These are phyloP conservation scores for Aphanocladium album DNA, from an alignment of 2,329 filamentous ascomycete genomes.

Conservation along the genomic window DNA sequence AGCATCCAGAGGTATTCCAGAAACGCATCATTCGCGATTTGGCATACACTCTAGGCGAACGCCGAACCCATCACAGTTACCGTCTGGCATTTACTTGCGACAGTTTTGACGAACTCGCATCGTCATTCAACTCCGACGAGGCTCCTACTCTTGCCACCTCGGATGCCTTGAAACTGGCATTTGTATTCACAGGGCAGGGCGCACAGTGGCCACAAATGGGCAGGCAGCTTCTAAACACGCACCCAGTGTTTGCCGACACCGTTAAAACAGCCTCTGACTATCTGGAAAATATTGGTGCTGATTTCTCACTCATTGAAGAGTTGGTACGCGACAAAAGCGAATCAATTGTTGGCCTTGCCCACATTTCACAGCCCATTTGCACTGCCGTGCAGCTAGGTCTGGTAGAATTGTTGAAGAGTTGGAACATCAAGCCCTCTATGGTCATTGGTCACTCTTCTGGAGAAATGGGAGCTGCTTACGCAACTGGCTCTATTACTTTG, in stretches of 20 bases:
- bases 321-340: constrained; percentile 29
- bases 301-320: constrained; percentile 34
- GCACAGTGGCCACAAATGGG: constrained; percentile 36
- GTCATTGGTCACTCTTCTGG: constrained; percentile 44
- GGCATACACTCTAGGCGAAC: constrained; percentile 43
- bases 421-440: constrained; percentile 34
- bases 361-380: constrained; percentile 40
- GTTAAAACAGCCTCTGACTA: constrained; percentile 28
- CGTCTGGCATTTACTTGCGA: constrained; percentile 38
- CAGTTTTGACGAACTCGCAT: constrained; percentile 38
- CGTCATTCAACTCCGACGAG: constrained; percentile 5
- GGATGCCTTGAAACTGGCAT: constrained; percentile 22
- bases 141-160: constrained; percentile 16
- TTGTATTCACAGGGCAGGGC: constrained; percentile 37
- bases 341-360: constrained; percentile 31
- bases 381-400: constrained; percentile 45
- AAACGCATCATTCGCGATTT: constrained; percentile 40
- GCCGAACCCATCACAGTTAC: constrained; percentile 39
- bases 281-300: constrained; percentile 29
- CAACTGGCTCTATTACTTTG: constrained; percentile 38
- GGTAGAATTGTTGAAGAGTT: constrained; percentile 38
- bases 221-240: constrained; percentile 29
- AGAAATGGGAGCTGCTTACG: constrained; percentile 45
- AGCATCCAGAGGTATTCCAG: constrained; percentile 38
- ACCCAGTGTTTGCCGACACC: constrained; percentile 30